Evolutionary conservation across 2,329 filamentous ascomycete species (phyloP).

Genomic region (Sodiomyces alkalinus): DNA sequence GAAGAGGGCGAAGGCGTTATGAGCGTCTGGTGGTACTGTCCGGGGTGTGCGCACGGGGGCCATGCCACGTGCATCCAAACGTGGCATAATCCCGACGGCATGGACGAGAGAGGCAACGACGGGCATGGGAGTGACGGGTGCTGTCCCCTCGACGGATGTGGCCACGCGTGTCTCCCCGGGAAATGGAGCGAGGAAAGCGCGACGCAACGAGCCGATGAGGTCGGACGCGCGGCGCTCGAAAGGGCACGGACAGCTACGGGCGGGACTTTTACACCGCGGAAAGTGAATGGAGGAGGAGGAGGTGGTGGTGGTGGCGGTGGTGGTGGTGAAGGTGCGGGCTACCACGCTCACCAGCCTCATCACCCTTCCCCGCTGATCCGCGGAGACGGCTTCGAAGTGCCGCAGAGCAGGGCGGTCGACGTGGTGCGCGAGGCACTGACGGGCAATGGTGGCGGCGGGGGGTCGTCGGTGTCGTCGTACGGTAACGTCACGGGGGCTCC

Average conservation of each 20-base stretch:
- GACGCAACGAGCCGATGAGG: constrained; percentile 32
- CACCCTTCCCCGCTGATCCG: constrained; percentile 18
- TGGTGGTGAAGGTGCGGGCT: too few relatives aligned
- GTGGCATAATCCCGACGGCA: constrained; percentile 35
- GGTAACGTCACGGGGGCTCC: constrained; percentile 1
- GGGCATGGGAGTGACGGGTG: constrained; percentile 32
- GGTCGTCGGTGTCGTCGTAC: not conserved
- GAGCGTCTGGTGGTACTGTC: constrained; percentile 47
- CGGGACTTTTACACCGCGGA: constrained; percentile 4
- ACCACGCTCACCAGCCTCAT: constrained; percentile 6
- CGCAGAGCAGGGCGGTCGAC: constrained; percentile 45
- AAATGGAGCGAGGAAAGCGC: constrained; percentile 34
- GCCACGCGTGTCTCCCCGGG: constrained; percentile 46
- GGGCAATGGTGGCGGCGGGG: constrained; percentile 10
- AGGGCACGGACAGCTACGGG: constrained; percentile 15
- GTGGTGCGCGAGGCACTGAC: constrained; percentile 38
- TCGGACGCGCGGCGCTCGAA: constrained; percentile 31
- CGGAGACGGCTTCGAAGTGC: constrained; percentile 37
- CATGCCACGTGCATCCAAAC: constrained; percentile 43
- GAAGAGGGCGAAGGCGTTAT: constrained; percentile 15
- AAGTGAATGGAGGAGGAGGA: too few relatives aligned
- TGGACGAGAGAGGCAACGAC: constrained; percentile 8
- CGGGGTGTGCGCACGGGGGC: constrained; percentile 46
- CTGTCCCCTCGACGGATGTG: constrained; percentile 50
- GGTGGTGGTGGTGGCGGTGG: constrained; percentile 6